These are phyloP conservation scores for Durusdinium trenchii DNA, from an alignment of 73 alveolate genomes.

Conservation along the genomic window DNA sequence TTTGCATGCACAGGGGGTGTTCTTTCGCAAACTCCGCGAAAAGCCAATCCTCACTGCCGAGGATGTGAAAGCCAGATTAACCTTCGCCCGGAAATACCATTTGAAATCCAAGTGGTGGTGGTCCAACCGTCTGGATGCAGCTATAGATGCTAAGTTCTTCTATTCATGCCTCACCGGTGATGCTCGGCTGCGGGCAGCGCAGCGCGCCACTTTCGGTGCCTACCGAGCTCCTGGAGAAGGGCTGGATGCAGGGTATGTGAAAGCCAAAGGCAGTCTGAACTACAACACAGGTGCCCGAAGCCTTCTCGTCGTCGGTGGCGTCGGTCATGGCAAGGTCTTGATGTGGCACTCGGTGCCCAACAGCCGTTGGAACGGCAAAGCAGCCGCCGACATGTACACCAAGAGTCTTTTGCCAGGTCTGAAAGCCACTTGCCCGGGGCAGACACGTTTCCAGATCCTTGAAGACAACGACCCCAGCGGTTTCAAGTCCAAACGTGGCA, in stretches of 20 bases:
- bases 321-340: slow-evolving; percentile 11
- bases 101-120: slow-evolving; percentile 16
- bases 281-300: not conserved
- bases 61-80: not conserved
- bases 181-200: slow-evolving; percentile 19
- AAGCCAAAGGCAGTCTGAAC: not conserved
- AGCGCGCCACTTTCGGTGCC: slow-evolving; percentile 15
- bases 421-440: not conserved
- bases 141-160: slow-evolving; percentile 35
- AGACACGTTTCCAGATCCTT: not conserved
- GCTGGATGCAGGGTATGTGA: slow-evolving; percentile 27
- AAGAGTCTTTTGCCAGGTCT: not conserved
- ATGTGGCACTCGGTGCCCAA: slow-evolving; percentile 26
- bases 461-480: slow-evolving; percentile 35
- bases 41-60: slow-evolving; percentile 9
- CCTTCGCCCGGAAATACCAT: slow-evolving; percentile 22
- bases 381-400: not conserved
- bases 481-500: slow-evolving; percentile 8
- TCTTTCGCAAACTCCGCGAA: slow-evolving; percentile 27
- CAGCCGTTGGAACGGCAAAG: slow-evolving; percentile 34
- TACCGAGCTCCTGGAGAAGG: slow-evolving; percentile 27
- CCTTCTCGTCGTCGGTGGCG: not conserved
- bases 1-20: not conserved
- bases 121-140: not conserved
- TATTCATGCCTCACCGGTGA: not conserved